Base-by-base conservation (phyloP, 2,329 filamentous ascomycete species). In the Pseudohalonectria lignicola region DNA sequence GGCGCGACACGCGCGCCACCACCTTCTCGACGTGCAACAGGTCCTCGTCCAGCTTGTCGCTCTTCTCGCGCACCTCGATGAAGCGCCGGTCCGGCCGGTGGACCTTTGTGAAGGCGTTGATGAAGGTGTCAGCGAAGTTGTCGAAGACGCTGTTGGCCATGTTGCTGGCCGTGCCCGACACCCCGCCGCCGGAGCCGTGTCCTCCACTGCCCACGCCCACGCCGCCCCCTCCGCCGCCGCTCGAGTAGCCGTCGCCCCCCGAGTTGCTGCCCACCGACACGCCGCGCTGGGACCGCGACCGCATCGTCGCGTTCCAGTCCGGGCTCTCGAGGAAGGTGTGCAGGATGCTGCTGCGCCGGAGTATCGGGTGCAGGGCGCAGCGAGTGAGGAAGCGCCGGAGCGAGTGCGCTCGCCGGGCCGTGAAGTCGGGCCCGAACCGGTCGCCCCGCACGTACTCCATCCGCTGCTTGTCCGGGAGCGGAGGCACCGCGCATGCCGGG, bases 371-470 rank as follows among this genome's bases (percentile, higher is more conserved):
- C 32, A 94, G 70, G 3, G 88, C 79, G 40, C 95, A 68, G 4
- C 92, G 83, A 52, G 82, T 77, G 33, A 98, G 72, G 57, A 98
- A 98, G 37, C 92, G 83, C 60, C 93, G 82, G 37, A 98, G 71
- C 4, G 88, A 95, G 66, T 88, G 83, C 36, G 86, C 87, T 48
- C 92, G 79, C 25, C 92, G 80, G 33, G 78, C 71, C 25, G 87
- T 98, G 57, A 98, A 98, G 62, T 96, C 92, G 36, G 81, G 63
- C 8, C 88, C 87, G 60, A 98, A 98, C 45, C 92, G 82, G 65
- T 96, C 90, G 49, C 92, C 92, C 26, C 88, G 84, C 37, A 96
- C 92, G 55, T 96, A 96, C 55, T 94, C 87, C 85, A 98, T 94
- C 63, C 93, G 93, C 69, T 96, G 90, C 70, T 96, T 98, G 63